Base-by-base conservation (phyloP, 495 filamentous ascomycete genomes). In the Aspergillus asperescens region DNA sequence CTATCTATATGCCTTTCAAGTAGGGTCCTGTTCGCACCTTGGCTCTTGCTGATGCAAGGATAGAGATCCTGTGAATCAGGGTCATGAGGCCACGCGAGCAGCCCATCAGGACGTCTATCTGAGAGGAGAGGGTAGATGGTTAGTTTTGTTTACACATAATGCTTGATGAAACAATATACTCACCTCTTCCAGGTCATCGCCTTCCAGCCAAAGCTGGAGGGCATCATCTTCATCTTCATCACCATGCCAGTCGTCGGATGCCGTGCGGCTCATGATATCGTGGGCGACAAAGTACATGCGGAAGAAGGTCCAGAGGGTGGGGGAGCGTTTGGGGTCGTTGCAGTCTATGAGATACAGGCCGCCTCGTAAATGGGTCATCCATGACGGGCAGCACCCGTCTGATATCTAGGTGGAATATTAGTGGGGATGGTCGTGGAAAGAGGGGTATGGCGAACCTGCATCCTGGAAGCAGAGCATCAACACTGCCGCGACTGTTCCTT, bases 391-490 rank as follows among this genome's bases (percentile, higher is more conserved):
- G 24, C 55, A 58, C 4, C 48, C 55, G 28, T 58, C 55, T 4
- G 59, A 61, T 23, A 61, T 61, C 59, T 58, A 25, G 1, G 20
- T 32, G 20, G 7, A 34, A 15, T n/a, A n/a, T 16, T 35, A 39
- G 35, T 35, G 4, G n/a, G n/a, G n/a, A n/a, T n/a, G n/a, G n/a
- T 19, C 31, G 24, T 2, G 16, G 18, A 5, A 46, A 9, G 19
- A 37, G 28, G 2, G 28, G 13, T 10, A 35, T 16, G 13, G n/a
- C 13, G 34, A 37, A 5, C 32, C 12, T 53, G 56, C 59, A 46
- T 55, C 59, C 16, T 58, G 59, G 50, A 62, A 62, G 29, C 59
- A 62, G 1, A 62, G 38, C 59, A 62, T 62, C 10, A 62, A 40
- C 19, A 58, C 55, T 4, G 59, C 37, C 16, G 59, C 59, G 8